A percentile compares a stretch with the other conserved stretches of the same genome.
Evolutionary conservation across 768 basidiomycete genomes (phyloP).

Genomic region (Lentinula boryana): DNA sequence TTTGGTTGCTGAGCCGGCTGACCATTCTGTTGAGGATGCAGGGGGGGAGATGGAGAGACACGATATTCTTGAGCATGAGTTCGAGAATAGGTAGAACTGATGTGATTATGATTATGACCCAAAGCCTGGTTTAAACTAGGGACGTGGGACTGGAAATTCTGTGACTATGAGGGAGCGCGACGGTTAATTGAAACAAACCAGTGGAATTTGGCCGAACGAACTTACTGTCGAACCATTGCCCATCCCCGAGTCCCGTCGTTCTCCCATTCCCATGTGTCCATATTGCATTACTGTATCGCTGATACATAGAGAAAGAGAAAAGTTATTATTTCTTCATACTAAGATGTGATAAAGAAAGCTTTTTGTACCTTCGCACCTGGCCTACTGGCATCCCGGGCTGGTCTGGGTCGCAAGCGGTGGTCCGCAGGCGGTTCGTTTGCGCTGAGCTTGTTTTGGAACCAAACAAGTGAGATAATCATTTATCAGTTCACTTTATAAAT

Average conservation of each 20-base stretch:
- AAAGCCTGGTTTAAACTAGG: slow-evolving; percentile 61
- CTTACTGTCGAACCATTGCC: slow-evolving; percentile 55
- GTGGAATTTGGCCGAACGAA: slow-evolving; percentile 15
- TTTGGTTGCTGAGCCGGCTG: slow-evolving; percentile 6
- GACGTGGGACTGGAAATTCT: slow-evolving; percentile 46
- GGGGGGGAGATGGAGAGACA: slow-evolving; percentile 25
- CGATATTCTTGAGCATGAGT: slow-evolving; percentile 18
- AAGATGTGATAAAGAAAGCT: not conserved
- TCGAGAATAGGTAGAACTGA: slow-evolving; percentile 24
- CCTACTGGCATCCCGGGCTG: slow-evolving; percentile 7
- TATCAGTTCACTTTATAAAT: slow-evolving; percentile 8
- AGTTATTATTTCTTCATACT: not conserved
- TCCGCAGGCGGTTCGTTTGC: slow-evolving; percentile 9
- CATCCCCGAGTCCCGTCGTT: slow-evolving; percentile 48
- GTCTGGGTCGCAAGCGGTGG: slow-evolving; percentile 6
- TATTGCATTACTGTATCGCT: slow-evolving; percentile 61
- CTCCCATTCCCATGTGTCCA: slow-evolving; percentile 46
- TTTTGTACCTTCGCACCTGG: slow-evolving; percentile 2
- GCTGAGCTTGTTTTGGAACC: not conserved
- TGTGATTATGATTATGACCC: slow-evolving; percentile 36
- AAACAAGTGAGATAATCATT: slow-evolving; percentile 12
- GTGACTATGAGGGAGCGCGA: not conserved
- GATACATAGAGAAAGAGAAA: slow-evolving; percentile 3
- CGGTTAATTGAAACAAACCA: slow-evolving; percentile 8
- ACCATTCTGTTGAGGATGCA: slow-evolving; percentile 8